These are phyloP conservation scores for Yamadazyma aaseri DNA, from an alignment of 1,139 yeast genomes.

Conservation along the genomic window DNA sequence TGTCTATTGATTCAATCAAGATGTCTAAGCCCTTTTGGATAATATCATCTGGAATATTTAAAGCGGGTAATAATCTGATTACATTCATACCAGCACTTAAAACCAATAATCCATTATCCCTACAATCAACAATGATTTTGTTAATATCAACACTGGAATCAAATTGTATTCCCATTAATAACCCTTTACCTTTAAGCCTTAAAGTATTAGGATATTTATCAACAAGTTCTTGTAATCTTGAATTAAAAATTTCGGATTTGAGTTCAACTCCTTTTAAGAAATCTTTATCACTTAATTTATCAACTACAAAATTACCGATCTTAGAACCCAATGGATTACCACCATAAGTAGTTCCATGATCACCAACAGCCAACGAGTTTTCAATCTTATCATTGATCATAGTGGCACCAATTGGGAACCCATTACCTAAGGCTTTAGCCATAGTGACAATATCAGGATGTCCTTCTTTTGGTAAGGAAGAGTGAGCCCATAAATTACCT, in stretches of 20 bases:
- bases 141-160: conserved; percentile 54
- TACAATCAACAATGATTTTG: conserved; percentile 63
- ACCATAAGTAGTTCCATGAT: conserved; percentile 97
- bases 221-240: conserved; percentile 52
- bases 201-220: conserved; percentile 58
- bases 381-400: conserved; percentile 81
- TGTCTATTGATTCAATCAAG: conserved; percentile 35
- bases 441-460: conserved; percentile 92
- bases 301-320: conserved; percentile 74
- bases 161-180: conserved; percentile 81
- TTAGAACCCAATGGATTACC: conserved; percentile 93
- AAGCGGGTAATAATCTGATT: conserved; percentile 86
- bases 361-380: conserved; percentile 74
- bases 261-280: conserved; percentile 59
- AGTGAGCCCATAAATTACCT: conserved; percentile 93
- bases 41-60: conserved; percentile 71
- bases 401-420: conserved; percentile 97
- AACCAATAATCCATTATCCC: conserved; percentile 76
- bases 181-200: conserved; percentile 83
- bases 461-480: conserved; percentile 66
- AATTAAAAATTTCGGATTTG: conserved; percentile 55
- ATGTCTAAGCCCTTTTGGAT: conserved; percentile 70
- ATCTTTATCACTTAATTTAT: conserved; percentile 56
- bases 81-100: conserved; percentile 93
- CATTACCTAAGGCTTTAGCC: conserved; percentile 97